Evolutionary conservation across 2,329 filamentous ascomycete species (phyloP), one percentile per base, ranked within the genome.

Genomic region (Penicillium sp.): DNA sequence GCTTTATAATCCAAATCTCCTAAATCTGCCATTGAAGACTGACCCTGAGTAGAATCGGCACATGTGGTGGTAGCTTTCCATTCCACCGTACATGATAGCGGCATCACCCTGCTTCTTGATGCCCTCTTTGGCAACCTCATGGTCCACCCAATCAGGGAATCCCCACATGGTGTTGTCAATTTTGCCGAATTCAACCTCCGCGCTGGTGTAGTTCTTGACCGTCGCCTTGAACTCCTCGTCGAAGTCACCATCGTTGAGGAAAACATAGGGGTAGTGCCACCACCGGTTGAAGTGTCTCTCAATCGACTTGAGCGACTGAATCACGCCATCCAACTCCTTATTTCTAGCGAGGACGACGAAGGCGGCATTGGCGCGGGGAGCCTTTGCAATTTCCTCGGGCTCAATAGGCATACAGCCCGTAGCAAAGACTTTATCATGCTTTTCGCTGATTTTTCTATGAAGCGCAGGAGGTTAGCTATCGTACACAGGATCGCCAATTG

Each of bases 61-160:
- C 94, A 99, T 99, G 76, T 95, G 88, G 70, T 99, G 94, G 72
- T 99, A 99, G 77, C 92, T 97, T 75, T 97, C 94, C 82, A 99
- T 88, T 44, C 94, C 94, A 73, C 94, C 94, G 73, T 97, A 99
- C 94, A 99, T 99, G 80, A 99, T 96, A 44, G 94, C 94, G 48
- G 88, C 87, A 74, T 99, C 94, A 62, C 94, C 94, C 75, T 99
- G 94, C 78, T 97, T 96, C 51, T 90, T 86, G 69, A 99, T 96
- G 58, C 93, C 93, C 75, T 99, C 94, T 77, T 92, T 91, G 62
- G 92, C 93, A 50, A 97, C 90, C 73, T 94, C 92, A 64, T 86
- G 84, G 71, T 99, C 92, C 50, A 94, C 89, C 94, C 94, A 99
- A 67, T 97, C 91, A 6, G 94, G 94, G 73, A 88, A 97, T 19